Evolutionary conservation across 208 protist genomes (phyloP).

Genomic region (Leptomonas pyrrhocoris): DNA sequence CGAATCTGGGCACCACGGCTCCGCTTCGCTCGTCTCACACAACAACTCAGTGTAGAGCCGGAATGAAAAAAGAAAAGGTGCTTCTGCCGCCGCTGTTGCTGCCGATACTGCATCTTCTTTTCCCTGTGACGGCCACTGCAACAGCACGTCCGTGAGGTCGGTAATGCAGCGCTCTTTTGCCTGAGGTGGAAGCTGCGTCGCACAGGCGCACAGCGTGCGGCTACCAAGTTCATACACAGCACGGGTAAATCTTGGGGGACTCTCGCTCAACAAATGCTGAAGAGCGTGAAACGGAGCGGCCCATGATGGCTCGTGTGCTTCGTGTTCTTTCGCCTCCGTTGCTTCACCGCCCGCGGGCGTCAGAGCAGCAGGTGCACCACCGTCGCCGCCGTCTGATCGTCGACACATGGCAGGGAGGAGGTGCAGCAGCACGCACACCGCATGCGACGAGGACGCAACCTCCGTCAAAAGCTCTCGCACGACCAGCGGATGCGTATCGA

Average conservation of each 20-base stretch:
- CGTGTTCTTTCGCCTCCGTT: conserved; percentile 7
- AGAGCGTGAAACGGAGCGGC: conserved; percentile 22
- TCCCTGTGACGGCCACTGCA: background rate
- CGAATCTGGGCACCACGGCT: background rate
- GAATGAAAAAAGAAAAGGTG: conserved; percentile 11
- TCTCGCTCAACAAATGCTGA: conserved; percentile 22
- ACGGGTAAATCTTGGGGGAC: background rate
- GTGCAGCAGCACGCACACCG: conserved; percentile 24
- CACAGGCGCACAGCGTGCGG: conserved; percentile 6
- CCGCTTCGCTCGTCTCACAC: background rate
- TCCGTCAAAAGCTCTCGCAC: background rate
- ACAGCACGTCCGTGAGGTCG: background rate
- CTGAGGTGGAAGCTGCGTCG: background rate
- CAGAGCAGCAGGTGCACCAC: background rate
- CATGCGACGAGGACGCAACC: conserved; percentile 9
- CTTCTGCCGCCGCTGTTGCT: background rate
- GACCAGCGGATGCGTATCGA: background rate
- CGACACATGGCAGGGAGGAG: conserved; percentile 5
- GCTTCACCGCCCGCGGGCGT: background rate
- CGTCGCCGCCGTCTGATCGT: conserved; percentile 7
- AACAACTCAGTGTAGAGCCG: conserved; percentile 20
- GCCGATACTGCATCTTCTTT: background rate
- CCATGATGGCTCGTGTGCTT: conserved; percentile 6
- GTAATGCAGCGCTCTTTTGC: background rate
- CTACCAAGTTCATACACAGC: conserved; percentile 12